Conservation (phyloP, 1,284 basidiomycete species). For the Wallemia hederae region DNA sequence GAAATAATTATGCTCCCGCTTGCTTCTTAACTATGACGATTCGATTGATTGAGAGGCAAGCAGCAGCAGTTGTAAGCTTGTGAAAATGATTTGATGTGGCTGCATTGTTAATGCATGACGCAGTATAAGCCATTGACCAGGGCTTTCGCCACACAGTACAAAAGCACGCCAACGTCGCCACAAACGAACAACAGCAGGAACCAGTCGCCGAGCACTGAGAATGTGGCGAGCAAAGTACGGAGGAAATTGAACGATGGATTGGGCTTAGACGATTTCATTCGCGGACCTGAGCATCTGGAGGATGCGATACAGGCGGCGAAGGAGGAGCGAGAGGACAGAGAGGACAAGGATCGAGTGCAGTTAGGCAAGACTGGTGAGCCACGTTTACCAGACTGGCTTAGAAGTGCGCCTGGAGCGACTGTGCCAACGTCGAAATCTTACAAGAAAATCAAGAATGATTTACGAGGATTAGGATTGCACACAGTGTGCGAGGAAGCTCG, state of each 20-base stretch:
- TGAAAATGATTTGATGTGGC: too few relatives aligned
- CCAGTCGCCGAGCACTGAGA: background rate
- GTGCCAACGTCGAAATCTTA: constrained; percentile 73
- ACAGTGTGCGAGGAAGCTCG: constrained; percentile 97
- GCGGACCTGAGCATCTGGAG: constrained; percentile 21
- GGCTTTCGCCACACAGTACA: background rate
- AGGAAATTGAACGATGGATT: constrained; percentile 35
- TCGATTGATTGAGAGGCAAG: background rate
- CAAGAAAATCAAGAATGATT: constrained; percentile 76
- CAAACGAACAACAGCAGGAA: background rate
- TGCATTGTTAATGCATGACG: too few relatives aligned
- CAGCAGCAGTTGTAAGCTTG: background rate
- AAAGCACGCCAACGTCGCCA: background rate
- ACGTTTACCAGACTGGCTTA: constrained; percentile 67
- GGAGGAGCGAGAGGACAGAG: constrained; percentile 1
- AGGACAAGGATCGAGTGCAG: constrained; percentile 27
- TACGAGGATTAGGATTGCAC: constrained; percentile 65
- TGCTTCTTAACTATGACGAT: background rate
- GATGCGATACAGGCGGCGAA: constrained; percentile 11
- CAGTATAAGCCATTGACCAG: background rate
- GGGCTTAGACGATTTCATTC: constrained; percentile 57
- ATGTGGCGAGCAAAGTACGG: background rate
- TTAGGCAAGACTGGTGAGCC: constrained; percentile 50
- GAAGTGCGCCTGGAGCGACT: constrained; percentile 30
- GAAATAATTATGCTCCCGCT: background rate